Conservation (phyloP, 805 yeast genomes). For the Wickerhamomyces canadensis region DNA sequence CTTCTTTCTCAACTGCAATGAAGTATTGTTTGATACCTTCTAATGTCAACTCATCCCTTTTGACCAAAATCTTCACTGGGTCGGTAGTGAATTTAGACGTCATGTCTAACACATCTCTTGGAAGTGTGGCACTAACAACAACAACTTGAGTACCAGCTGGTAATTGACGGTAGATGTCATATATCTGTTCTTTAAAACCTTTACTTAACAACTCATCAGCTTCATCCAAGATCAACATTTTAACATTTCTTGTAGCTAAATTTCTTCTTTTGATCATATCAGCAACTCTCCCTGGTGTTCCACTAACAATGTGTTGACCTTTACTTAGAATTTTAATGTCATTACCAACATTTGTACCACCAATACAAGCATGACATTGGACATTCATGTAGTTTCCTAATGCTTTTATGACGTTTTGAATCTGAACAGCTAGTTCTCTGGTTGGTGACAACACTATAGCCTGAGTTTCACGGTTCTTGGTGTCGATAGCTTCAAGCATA, state of each 20-base stretch:
- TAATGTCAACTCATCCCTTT: conserved; percentile 87
- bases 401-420: conserved; percentile 79
- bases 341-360: conserved; percentile 81
- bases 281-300: conserved; percentile 93
- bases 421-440: conserved; percentile 92
- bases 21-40: conserved; percentile 94
- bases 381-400: conserved; percentile 86
- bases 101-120: conserved; percentile 85
- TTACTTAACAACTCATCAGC: conserved; percentile 92
- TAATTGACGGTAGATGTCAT: conserved; percentile 79
- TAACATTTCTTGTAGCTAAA: conserved; percentile 66
- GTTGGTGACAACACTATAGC: conserved; percentile 93
- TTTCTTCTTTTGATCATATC: conserved; percentile 87
- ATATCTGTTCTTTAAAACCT: conserved; percentile 94
- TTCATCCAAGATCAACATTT: conserved; percentile 90
- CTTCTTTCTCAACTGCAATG: conserved; percentile 87
- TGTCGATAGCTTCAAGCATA: conserved; percentile 80
- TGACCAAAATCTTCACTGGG: conserved; percentile 91
- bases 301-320: conserved; percentile 90
- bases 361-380: conserved; percentile 86
- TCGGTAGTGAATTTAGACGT: conserved; percentile 88
- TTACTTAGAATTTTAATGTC: conserved; percentile 70
- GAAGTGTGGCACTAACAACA: conserved; percentile 90
- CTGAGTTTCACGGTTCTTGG: conserved; percentile 69
- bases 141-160: conserved; percentile 91